Conservation (phyloP, 495 filamentous ascomycete genomes). For the Letharia lupina region DNA sequence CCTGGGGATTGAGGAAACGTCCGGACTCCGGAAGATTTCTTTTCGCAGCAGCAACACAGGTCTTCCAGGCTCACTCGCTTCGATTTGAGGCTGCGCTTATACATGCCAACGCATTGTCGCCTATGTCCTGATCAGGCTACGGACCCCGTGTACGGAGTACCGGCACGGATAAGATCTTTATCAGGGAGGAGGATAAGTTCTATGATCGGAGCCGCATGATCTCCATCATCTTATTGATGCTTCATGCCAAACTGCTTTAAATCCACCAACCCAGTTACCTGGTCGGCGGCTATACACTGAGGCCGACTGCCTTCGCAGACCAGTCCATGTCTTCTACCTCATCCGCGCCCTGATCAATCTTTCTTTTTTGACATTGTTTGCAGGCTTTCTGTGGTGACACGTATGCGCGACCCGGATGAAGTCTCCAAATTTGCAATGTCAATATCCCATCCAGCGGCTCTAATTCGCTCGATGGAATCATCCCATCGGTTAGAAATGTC, state of each 20-base stretch:
- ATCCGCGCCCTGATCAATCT: slow-evolving; percentile 6
- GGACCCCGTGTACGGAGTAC: background rate
- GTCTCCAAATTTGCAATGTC: slow-evolving; percentile 53
- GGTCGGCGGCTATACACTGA: slow-evolving; percentile 6
- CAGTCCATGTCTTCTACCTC: background rate
- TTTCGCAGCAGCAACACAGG: background rate
- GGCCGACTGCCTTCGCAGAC: background rate
- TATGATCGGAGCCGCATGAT: slow-evolving; percentile 3
- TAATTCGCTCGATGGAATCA: slow-evolving; percentile 34
- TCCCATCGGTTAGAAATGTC: slow-evolving; percentile 35
- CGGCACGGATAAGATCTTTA: background rate
- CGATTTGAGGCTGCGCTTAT: slow-evolving; percentile 1
- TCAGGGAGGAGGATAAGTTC: too few relatives aligned
- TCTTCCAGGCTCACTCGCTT: background rate
- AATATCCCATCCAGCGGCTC: slow-evolving; percentile 51
- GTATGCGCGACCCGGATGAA: slow-evolving; percentile 24
- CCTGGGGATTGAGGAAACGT: background rate
- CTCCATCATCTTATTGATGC: background rate
- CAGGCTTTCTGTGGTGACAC: slow-evolving; percentile 11
- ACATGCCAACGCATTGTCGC: slow-evolving; percentile 10
- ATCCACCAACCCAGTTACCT: background rate
- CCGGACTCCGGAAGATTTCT: slow-evolving; percentile 1
- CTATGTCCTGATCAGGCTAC: background rate
- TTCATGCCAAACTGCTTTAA: background rate
- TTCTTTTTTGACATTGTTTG: slow-evolving; percentile 2